A percentile compares a stretch with the other conserved stretches of the same genome.
Conservation (phyloP, 192 early-diverging fungal species). For the Coemansia sp. region DNA sequence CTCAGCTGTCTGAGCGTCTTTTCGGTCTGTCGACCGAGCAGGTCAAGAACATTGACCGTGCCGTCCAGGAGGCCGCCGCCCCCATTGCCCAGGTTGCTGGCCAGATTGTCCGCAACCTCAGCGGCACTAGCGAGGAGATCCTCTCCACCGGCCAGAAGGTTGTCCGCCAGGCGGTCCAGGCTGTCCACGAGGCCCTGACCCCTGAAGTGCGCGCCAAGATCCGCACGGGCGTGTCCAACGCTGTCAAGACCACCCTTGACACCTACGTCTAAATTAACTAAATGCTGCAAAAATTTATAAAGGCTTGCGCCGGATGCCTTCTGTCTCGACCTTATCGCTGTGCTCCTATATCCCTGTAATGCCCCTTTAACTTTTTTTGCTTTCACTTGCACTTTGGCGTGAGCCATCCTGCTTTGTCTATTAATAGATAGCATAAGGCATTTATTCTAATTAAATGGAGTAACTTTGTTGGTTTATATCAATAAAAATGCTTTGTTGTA, state of each 20-base stretch:
- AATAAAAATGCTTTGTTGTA: constrained; percentile 1
- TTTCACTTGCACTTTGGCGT: neutral
- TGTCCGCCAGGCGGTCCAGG: constrained; percentile 39
- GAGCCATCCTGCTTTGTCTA: neutral
- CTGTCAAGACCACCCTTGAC: constrained; percentile 57
- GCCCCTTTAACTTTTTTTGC: neutral
- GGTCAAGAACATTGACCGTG: constrained; percentile 54
- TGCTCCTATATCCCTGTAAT: neutral
- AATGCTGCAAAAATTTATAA: neutral
- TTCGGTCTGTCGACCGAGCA: constrained; percentile 51
- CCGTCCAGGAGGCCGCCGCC: constrained; percentile 48
- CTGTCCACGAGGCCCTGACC: constrained; percentile 48
- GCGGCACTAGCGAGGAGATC: constrained; percentile 41
- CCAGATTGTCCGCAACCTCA: constrained; percentile 54
- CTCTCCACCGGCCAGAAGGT: constrained; percentile 38
- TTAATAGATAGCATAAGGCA: neutral
- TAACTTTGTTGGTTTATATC: neutral
- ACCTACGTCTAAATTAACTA: constrained; percentile 39
- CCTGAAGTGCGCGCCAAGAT: constrained; percentile 54
- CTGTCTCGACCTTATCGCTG: too few species aligned
- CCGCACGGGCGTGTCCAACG: constrained; percentile 53
- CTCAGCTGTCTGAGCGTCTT: constrained; percentile 51
- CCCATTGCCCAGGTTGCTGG: constrained; percentile 50
- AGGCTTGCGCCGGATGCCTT: neutral
- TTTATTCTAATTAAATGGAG: neutral